These are phyloP conservation scores for Mariannaea elegans DNA, from an alignment of 2,329 filamentous ascomycete genomes.

Conservation along the genomic window DNA sequence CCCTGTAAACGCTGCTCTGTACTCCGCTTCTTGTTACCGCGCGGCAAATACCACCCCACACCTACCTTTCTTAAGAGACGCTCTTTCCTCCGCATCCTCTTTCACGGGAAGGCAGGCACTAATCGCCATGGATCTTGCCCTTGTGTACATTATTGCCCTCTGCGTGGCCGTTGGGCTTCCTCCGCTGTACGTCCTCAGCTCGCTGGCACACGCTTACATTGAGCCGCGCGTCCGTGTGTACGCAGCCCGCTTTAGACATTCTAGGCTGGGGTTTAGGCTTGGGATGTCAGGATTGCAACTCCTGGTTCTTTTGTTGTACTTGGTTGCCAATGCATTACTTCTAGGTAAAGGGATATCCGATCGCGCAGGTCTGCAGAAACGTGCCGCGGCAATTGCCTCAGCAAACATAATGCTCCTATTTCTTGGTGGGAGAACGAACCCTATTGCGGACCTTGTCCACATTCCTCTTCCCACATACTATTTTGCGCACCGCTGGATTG, in stretches of 20 bases:
- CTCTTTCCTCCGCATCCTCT: too few relatives aligned
- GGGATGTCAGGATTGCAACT: neutral
- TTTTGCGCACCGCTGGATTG: neutral
- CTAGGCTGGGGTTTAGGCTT: neutral
- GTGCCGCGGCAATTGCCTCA: neutral
- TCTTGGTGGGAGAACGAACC: constrained; percentile 1
- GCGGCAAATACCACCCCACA: too few relatives aligned
- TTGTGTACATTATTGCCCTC: neutral
- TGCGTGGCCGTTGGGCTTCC: neutral
- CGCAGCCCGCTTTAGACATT: neutral
- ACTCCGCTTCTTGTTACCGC: neutral
- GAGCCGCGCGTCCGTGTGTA: neutral
- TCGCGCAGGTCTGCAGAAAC: neutral
- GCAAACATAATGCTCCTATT: constrained; percentile 1
- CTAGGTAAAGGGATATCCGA: neutral
- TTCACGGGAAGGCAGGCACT: neutral
- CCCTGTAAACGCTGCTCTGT: too few relatives aligned
- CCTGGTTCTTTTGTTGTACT: neutral
- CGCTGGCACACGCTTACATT: neutral
- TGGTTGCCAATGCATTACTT: constrained; percentile 1
- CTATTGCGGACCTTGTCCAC: neutral
- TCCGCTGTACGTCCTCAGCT: neutral
- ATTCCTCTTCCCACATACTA: constrained; percentile 1
- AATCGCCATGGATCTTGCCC: neutral
- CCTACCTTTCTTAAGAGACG: neutral